Evolutionary conservation across 441 rosid species (phyloP), one percentile per base, ranked within the genome.

Genomic region (Mallotus repandus): DNA sequence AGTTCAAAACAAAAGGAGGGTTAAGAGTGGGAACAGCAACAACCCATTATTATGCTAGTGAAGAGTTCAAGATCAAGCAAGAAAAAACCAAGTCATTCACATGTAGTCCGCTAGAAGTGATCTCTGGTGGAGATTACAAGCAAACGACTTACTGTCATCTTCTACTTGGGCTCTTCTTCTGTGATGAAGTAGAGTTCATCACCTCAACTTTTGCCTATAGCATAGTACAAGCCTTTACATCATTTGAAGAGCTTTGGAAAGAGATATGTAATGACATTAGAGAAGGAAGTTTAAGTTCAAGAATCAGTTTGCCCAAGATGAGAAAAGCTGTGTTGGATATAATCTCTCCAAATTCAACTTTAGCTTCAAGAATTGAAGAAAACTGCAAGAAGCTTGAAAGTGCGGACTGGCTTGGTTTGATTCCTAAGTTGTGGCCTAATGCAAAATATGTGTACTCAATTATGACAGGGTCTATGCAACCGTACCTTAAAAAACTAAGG

Each of bases 381-480:
- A 73, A 48, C 21, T 92, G 95, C 77, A 53, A 72, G 78, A 86
- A 85, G 66, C 78, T 87, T 19, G 87, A 82, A 59, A 63, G 22
- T 19, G 19, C 54, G 10, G 89, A 87, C 15, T 93, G 97, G 96
- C 67, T 16, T 25, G 85, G 91, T 49, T 65, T 90, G 76, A 61
- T 91, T 49, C 86, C 91, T 0, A 82, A 80, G 76, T 75, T 93
- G 21, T 93, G 98, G 98, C 94, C 98, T 15, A 89, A 88, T 68
- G 96, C 90, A 13, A 93, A 91, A 81, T 93, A 90, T 62, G 83
- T 93, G 2, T 91, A 90, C 72, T 90, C 98, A 0, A 93, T 93
- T 78, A 89, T 93, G 98, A 93, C 98, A 0, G 98, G 98, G 7
- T 88, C 96, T 1, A 93, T 93, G 98, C 86, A 83, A 55, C 91